Evolutionary conservation across 2,329 filamentous ascomycete species (phyloP).

Genomic region (Aspergillus melleus): DNA sequence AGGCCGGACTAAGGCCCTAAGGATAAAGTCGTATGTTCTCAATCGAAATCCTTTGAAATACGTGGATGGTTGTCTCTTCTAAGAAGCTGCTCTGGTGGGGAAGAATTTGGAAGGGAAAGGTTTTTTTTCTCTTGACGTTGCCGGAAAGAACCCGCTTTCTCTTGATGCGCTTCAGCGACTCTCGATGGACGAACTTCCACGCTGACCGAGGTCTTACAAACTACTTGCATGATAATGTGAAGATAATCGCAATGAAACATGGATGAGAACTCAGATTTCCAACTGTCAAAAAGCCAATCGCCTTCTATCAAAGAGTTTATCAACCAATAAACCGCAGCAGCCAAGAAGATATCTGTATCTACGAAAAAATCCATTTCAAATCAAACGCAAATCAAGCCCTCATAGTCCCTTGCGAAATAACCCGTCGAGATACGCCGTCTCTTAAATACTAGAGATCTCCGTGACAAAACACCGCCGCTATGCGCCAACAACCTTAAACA

Average conservation of each 20-base stretch:
- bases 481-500: constrained; percentile 42
- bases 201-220: too few relatives aligned
- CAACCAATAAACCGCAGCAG: background rate
- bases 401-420: constrained; percentile 15
- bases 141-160: background rate
- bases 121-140: background rate
- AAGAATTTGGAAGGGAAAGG: background rate
- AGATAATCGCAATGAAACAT: background rate
- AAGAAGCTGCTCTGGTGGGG: background rate
- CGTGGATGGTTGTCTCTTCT: background rate
- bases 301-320: background rate
- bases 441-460: constrained; percentile 15
- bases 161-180: background rate
- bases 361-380: constrained; percentile 3
- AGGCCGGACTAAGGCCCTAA: background rate
- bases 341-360: background rate
- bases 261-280: background rate
- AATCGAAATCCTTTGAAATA: background rate
- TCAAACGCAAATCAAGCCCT: constrained; percentile 5
- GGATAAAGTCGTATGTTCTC: background rate
- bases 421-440: constrained; percentile 30
- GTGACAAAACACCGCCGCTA: constrained; percentile 37
- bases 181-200: too few relatives aligned
- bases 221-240: background rate
- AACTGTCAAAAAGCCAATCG: background rate